Evolutionary conservation across 2,329 filamentous ascomycete species (phyloP), one percentile per base, ranked within the genome.

Genomic region (Ophiobolus disseminans): DNA sequence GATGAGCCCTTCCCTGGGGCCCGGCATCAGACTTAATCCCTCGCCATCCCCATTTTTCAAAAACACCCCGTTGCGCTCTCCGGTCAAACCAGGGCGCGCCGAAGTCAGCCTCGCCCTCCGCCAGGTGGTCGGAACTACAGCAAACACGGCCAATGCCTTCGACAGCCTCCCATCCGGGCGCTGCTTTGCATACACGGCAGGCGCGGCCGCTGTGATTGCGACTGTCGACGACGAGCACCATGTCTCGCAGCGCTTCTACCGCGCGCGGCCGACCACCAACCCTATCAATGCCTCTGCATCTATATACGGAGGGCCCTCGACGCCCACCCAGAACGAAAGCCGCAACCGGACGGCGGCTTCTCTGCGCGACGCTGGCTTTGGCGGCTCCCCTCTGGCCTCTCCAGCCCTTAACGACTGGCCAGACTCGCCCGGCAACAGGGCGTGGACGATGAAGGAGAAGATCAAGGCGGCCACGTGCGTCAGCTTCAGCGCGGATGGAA

Each of bases 401-500:
- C 78, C 81, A 6, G 55, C 58, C 10, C 72, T 70, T 5, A 74
- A 70, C 42, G 82, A 84, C 45, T 78, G 76, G 69, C 66, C 69
- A 11, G 92, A 97, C 38, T 79, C 76, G 23, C 77, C 76, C 5
- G 76, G 68, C 31, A 86, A 83, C 41, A 90, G 87, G 70, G 90
- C 88, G 10, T 93, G 90, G 87, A 91, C 90, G 1, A 94, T 90
- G 45, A 86, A 90, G 57, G 94, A 97, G 73, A 86, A 91, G 58
- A 92, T 97, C 69, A 97, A 97, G 76, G 90, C 94, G 14, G 91
- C 92, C 2, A 96, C 92, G 4, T 96, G 92, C 66, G 83, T 99
- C 20, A 88, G 91, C 17, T 82, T 99, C 57, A 97, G 91, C 68
- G 85, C 86, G 1, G 91, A 97, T 74, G 92, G 90, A 23, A 88